Base-by-base conservation (phyloP, 2,329 filamentous ascomycete genomes). In the Didymella pinodella region DNA sequence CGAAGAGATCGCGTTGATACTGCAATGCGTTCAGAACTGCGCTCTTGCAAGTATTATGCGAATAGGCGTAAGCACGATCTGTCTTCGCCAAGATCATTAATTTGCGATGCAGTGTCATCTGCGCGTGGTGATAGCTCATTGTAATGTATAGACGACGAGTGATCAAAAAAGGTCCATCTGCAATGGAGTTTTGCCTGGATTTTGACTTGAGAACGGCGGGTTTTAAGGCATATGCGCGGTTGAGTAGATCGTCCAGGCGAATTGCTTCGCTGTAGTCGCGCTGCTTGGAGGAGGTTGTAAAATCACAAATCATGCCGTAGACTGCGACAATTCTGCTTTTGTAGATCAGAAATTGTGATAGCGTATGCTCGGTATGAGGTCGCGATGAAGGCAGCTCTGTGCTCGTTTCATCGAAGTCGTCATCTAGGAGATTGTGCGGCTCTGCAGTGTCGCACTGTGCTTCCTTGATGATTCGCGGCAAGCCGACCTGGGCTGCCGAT, bases 81-180 rank as follows among this genome's bases (percentile, higher is more conserved):
- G 65, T 52, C 75, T 79, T 66, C 50, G 75, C 68, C 16, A 78
- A 73, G 11, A 77, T 76, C 62, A 87, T 78, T 62, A 82, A 85
- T 28, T 80, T 80, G 16, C 84, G 78, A 65, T 87, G 84, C n/a
- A 87, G 68, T 1, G 85, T 80, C 31, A 82, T 80, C 48, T 80
- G 80, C 8, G 81, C 75, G 65, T 84, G 84, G 45, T 82, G 80
- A 64, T 82, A 83, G 5, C 84, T 72, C 4, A 86, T 69, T 18
- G 85, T 80, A 22, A 86, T 68, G 40, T 81, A 84, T 60, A 84
- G 79, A 5, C 82, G 78, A 25, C 79, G 78, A 75, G 86, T 82
- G 31, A 87, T 79, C 8, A 83, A 64, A n/a, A 81, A 77, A 0
- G 83, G 76, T 0, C 81, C 71, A 48, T 86, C 83, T 2, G 78